A percentile compares a stretch with the other conserved stretches of the same genome.
Conservation (phyloP, 164 flowering plant species). For the grape (Vitis vinifera) region DNA sequence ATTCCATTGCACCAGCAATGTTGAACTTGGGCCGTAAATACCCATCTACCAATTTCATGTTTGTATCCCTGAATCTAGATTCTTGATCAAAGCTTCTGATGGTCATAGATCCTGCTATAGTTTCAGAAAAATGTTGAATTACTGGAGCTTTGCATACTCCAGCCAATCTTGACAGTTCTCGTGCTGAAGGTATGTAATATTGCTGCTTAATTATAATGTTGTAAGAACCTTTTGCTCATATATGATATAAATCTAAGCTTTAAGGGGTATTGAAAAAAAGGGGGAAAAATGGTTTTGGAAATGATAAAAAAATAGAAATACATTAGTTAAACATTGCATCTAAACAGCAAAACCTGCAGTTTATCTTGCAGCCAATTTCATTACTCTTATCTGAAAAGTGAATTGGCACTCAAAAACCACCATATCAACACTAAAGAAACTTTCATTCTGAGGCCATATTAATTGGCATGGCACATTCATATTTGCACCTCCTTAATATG, state of each 20-base stretch:
- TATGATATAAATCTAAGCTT: too few species aligned
- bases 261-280: too few species aligned
- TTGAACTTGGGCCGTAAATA: slow-evolving; percentile 68
- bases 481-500: too few species aligned
- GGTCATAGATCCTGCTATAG: slow-evolving; percentile 73
- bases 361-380: too few species aligned
- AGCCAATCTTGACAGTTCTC: slow-evolving; percentile 67
- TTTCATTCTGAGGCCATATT: too few species aligned
- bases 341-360: background rate
- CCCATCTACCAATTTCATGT: slow-evolving; percentile 45
- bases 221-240: background rate
- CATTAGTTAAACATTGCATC: too few species aligned
- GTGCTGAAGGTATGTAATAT: slow-evolving; percentile 67
- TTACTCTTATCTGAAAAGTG: too few species aligned
- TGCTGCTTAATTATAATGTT: slow-evolving; percentile 39
- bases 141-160: slow-evolving; percentile 80
- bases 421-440: too few species aligned
- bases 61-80: slow-evolving; percentile 49
- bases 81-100: slow-evolving; percentile 76
- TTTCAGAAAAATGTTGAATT: slow-evolving; percentile 78
- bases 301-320: too few species aligned
- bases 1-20: slow-evolving; percentile 15
- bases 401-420: too few species aligned
- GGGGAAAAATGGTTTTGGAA: too few species aligned
- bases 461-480: too few species aligned